Conservation (phyloP, 768 basidiomycete genomes). For the Cyclocybe cylindracea region DNA sequence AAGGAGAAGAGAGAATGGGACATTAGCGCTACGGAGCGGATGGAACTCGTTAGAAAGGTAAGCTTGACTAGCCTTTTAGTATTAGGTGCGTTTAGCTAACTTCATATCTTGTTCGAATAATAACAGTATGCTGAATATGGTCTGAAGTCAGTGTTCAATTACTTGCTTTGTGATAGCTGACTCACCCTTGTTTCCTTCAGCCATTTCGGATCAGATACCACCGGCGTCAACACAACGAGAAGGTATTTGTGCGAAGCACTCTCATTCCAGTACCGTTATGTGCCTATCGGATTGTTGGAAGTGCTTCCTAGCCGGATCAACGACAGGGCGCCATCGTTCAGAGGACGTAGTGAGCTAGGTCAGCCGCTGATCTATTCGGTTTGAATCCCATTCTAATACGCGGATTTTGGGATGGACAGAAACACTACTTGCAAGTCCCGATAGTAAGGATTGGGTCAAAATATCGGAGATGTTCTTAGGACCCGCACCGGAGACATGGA, state of each 20-base stretch:
- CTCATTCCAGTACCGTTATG: constrained; percentile 95
- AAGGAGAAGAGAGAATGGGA: constrained; percentile 94
- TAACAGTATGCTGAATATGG: constrained; percentile 84
- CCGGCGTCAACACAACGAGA: constrained; percentile 88
- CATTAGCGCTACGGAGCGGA: constrained; percentile 80
- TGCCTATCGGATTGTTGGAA: constrained; percentile 93
- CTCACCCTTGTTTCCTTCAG: constrained; percentile 31
- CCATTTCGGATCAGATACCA: constrained; percentile 85
- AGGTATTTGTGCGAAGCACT: constrained; percentile 94
- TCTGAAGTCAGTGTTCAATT: constrained; percentile 53
- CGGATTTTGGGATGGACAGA: constrained; percentile 44
- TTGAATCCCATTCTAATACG: not conserved
- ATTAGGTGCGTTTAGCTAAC: not conserved
- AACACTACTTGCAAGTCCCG: constrained; percentile 77
- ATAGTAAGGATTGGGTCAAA: constrained; percentile 88
- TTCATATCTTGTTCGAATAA: not conserved
- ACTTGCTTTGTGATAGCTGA: not conserved
- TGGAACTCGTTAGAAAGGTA: constrained; percentile 79
- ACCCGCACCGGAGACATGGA: constrained; percentile 78
- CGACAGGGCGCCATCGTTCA: constrained; percentile 87
- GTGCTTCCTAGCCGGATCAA: constrained; percentile 79
- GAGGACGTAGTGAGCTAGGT: constrained; percentile 89
- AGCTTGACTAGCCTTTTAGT: constrained; percentile 14
- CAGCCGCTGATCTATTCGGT: constrained; percentile 22
- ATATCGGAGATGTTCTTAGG: constrained; percentile 96